Evolutionary conservation across 1,284 basidiomycete genomes (phyloP).

Genomic region (Phylloboletellus chloephorus): DNA sequence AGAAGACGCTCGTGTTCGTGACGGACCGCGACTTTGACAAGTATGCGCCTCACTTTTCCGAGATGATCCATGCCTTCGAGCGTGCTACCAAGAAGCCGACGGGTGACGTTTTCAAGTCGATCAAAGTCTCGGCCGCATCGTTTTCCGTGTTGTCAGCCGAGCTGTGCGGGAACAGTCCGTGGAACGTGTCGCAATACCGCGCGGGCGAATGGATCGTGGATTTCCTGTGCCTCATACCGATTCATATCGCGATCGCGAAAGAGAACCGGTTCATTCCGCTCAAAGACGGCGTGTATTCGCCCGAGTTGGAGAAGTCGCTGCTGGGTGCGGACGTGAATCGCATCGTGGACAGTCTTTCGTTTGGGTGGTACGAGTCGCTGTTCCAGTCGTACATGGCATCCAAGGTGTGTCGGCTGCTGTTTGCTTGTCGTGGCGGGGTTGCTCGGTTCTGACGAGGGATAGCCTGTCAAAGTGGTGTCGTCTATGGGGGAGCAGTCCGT

Average conservation of each 20-base stretch:
- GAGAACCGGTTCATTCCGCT: conserved; percentile 58
- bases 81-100: conserved; percentile 38
- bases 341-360: conserved; percentile 51
- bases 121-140: conserved; percentile 23
- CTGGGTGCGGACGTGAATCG: conserved; percentile 54
- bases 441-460: conserved; percentile 1
- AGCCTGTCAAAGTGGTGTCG: conserved; percentile 60
- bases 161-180: conserved; percentile 15
- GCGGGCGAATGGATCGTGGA: conserved; percentile 61
- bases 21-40: conserved; percentile 34
- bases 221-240: conserved; percentile 57
- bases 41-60: conserved; percentile 40
- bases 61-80: conserved; percentile 46
- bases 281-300: conserved; percentile 51
- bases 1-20: conserved; percentile 40
- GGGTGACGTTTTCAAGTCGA: conserved; percentile 37
- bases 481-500: conserved; percentile 69
- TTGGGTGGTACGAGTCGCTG: conserved; percentile 64
- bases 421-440: neutral
- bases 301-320: conserved; percentile 45
- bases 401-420: conserved; percentile 42
- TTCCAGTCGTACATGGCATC: conserved; percentile 57
- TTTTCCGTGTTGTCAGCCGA: conserved; percentile 22
- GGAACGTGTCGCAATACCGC: conserved; percentile 37
- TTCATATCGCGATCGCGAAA: conserved; percentile 53